Evolutionary conservation across 225 moss, liverwort and hornwort genomes (phyloP).

Genomic region (Rhytidiadelphus loreus): DNA sequence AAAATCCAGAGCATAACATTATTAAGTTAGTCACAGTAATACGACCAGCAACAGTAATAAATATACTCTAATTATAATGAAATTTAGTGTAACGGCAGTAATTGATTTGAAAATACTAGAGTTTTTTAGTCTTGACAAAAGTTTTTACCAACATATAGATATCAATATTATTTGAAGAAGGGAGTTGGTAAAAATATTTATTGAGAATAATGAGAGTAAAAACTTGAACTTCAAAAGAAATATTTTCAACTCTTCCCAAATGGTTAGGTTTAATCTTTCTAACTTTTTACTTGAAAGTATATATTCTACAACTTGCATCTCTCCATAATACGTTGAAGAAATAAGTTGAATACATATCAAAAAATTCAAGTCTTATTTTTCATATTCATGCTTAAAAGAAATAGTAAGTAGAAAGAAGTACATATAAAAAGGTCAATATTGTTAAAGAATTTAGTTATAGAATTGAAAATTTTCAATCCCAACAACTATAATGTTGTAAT

Average conservation of each 20-base stretch:
- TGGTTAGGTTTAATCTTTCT: background rate
- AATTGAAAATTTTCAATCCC: background rate
- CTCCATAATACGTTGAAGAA: background rate
- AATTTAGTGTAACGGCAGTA: too few relatives aligned
- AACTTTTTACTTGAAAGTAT: rapidly evolving
- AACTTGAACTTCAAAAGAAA: too few relatives aligned
- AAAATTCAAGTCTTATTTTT: too few relatives aligned
- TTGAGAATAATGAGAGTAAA: too few relatives aligned
- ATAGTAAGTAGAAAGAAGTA: background rate
- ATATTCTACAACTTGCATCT: background rate
- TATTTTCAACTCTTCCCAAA: too few relatives aligned
- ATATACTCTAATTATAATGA: background rate
- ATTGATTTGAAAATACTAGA: background rate
- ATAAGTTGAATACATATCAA: background rate
- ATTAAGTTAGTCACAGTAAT: background rate
- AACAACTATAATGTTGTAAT: rapidly evolving
- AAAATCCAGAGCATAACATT: background rate
- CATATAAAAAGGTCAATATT: too few relatives aligned
- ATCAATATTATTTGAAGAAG: background rate
- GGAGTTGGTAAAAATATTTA: background rate
- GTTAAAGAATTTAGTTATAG: background rate
- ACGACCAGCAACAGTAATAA: background rate
- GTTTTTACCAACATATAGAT: background rate
- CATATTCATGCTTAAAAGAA: background rate
- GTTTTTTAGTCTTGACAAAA: background rate